Evolutionary conservation across 768 basidiomycete genomes (phyloP).

Genomic region (Pholiota conissans): DNA sequence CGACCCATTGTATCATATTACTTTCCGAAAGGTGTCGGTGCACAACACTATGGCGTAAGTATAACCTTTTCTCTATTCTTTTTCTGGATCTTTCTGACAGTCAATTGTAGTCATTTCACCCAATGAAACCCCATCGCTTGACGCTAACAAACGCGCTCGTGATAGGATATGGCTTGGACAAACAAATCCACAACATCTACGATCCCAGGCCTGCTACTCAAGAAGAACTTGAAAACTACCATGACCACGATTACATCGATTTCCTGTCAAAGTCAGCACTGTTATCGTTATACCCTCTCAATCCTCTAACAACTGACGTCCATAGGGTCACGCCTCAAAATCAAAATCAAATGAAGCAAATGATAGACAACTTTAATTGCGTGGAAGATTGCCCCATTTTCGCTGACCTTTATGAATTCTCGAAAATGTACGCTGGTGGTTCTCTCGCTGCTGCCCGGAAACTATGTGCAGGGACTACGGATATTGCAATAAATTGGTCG

Average conservation of each 20-base stretch:
- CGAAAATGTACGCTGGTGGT: slow-evolving; percentile 90
- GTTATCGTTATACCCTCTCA: too few relatives aligned
- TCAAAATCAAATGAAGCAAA: slow-evolving; percentile 69
- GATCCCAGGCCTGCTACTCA: slow-evolving; percentile 87
- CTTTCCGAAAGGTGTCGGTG: slow-evolving; percentile 90
- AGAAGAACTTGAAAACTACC: slow-evolving; percentile 87
- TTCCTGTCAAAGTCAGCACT: slow-evolving; percentile 82
- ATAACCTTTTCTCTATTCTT: background rate
- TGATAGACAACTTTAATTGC: slow-evolving; percentile 89
- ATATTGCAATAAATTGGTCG: slow-evolving; percentile 99
- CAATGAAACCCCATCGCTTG: slow-evolving; percentile 98
- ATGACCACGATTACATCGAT: slow-evolving; percentile 94
- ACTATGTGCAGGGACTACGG: slow-evolving; percentile 80
- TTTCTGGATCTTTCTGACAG: too few relatives aligned
- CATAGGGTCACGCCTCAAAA: slow-evolving; percentile 76
- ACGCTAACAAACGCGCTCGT: slow-evolving; percentile 95
- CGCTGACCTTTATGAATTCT: slow-evolving; percentile 92
- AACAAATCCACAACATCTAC: slow-evolving; percentile 91
- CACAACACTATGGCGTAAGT: slow-evolving; percentile 94
- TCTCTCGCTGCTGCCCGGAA: slow-evolving; percentile 91
- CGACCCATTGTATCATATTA: slow-evolving; percentile 94
- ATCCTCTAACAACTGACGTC: too few relatives aligned
- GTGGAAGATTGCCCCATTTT: slow-evolving; percentile 98
- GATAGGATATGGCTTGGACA: slow-evolving; percentile 94
- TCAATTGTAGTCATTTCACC: slow-evolving; percentile 98